Base-by-base conservation (phyloP, 2,329 filamentous ascomycete genomes). In the Colletotrichum theobromicola region DNA sequence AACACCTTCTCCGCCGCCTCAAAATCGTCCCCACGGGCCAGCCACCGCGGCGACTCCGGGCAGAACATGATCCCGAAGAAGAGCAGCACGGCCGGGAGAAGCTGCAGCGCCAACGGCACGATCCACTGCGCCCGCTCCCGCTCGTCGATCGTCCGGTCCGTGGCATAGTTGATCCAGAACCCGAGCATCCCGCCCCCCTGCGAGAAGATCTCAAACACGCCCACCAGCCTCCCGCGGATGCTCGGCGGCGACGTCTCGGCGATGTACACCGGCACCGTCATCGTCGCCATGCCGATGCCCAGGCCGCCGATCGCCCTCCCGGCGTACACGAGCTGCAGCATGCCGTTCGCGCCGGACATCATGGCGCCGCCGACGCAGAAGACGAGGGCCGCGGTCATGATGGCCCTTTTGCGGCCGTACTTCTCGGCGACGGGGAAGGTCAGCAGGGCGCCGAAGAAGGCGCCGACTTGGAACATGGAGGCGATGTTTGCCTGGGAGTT, bases 221-320 rank as follows among this genome's bases (percentile, higher is more conserved):
- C 87, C 28, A 89, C 86, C n/a, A 89, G 86, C 21, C 88, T 79
- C 77, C 88, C 89, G 79, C 90, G 85, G 57, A 85, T 88, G 16
- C 84, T 85, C 1, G 89, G 86, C 76, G 89, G 88, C 0, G 89
- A 87, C 77, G 87, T 88, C 79, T 92, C 90, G 1, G 89, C 88
- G 58, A 91, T 88, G 79, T 91, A 92, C 46, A 91, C 86, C 3
- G 90, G 90, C 4, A 91, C 88, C 30, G 87, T 85, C 81, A 89
- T 88, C 10, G 85, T 86, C 57, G 88, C 82, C 10, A 88, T 77
- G 8, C 88, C 89, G 50, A 90, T 84, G 9, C 87, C 88, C 79
- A 87, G 86, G 2, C 89, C 88, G 18, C 85, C 86, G 53, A 90
- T 80, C 75, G 89, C 88, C 5, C 90, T 86, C 0, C 90, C 90